Percentiles rank a stretch among this genome's conserved stretches.
phyloP scores from a whole-genome alignment of 148 eudicot genomes.

The Chenopodium berlandieri region DNA sequence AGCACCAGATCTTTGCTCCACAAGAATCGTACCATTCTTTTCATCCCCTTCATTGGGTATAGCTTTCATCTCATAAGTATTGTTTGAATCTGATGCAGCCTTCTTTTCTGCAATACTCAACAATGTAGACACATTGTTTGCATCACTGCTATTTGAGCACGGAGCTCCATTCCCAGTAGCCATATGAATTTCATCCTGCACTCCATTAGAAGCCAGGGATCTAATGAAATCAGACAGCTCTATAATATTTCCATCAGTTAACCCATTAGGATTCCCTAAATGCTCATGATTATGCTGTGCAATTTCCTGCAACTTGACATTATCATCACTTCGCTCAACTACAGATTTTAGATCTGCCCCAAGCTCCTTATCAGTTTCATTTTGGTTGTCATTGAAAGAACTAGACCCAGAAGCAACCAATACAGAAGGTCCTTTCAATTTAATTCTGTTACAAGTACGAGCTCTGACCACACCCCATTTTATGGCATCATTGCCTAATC shows the following conservation, averaged over 20 bases:
- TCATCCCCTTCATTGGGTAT: conserved; percentile 24
- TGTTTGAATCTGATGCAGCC: conserved; percentile 26
- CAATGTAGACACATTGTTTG: conserved; percentile 33
- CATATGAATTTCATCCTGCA: conserved; percentile 27
- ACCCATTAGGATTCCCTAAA: conserved; percentile 18
- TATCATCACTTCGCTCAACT: conserved; percentile 24
- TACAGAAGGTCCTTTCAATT: conserved; percentile 33
- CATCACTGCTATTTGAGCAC: conserved; percentile 21
- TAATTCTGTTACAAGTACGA: conserved; percentile 74
- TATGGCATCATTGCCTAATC: conserved; percentile 38
- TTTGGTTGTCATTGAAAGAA: conserved; percentile 26
- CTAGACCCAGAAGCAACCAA: conserved; percentile 34
- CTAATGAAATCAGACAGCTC: conserved; percentile 20
- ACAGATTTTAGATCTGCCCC: conserved; percentile 26
- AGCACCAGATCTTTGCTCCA: conserved; percentile 23
- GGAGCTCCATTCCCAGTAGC: conserved; percentile 26
- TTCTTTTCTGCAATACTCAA: conserved; percentile 38
- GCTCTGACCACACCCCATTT: conserved; percentile 82
- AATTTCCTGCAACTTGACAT: conserved; percentile 27
- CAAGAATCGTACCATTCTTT: conserved; percentile 14
- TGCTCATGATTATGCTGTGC: conserved; percentile 19
- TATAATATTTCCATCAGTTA: conserved; percentile 20
- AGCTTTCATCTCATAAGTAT: conserved; percentile 23
- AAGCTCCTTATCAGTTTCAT: conserved; percentile 27
- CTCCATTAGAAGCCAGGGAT: conserved; percentile 28